Conservation (phyloP, 108 stramenopile species). For the Skeletonema menzelii region DNA sequence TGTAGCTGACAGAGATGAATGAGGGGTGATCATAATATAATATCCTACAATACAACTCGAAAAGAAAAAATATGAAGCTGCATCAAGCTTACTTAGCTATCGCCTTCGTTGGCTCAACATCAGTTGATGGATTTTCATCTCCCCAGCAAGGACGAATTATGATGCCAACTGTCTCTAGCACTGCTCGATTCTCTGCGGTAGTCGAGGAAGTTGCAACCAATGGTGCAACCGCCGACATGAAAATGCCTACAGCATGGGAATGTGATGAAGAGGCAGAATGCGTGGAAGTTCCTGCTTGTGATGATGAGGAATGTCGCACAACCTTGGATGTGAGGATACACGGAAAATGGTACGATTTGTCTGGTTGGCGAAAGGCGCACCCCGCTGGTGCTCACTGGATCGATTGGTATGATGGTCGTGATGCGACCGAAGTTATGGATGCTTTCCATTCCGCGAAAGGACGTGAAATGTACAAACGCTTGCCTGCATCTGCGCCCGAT, state of each 20-base stretch:
- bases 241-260: slow-evolving; percentile 53
- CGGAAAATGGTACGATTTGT: slow-evolving; percentile 87
- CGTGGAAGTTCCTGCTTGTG: slow-evolving; percentile 62
- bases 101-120: slow-evolving; percentile 15
- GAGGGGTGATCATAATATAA: too few species aligned
- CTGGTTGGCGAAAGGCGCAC: slow-evolving; percentile 91
- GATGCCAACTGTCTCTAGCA: slow-evolving; percentile 1
- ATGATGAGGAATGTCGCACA: slow-evolving; percentile 64
- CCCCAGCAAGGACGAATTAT: not conserved
- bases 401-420: slow-evolving; percentile 91
- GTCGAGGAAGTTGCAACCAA: slow-evolving; percentile 1
- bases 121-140: slow-evolving; percentile 17
- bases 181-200: slow-evolving; percentile 30
- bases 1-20: too few species aligned
- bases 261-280: slow-evolving; percentile 79
- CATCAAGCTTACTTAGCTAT: not conserved
- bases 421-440: slow-evolving; percentile 95
- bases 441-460: slow-evolving; percentile 88
- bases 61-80: not conserved
- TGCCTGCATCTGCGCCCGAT: slow-evolving; percentile 59
- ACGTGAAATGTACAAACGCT: slow-evolving; percentile 70
- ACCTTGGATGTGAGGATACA: slow-evolving; percentile 85
- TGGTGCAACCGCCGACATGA: not conserved
- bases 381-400: slow-evolving; percentile 94
- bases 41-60: too few species aligned